A percentile compares a stretch with the other conserved stretches of the same genome.
Conservation (phyloP, 2,329 filamentous ascomycete genomes). For the Aspergillus versicolor region DNA sequence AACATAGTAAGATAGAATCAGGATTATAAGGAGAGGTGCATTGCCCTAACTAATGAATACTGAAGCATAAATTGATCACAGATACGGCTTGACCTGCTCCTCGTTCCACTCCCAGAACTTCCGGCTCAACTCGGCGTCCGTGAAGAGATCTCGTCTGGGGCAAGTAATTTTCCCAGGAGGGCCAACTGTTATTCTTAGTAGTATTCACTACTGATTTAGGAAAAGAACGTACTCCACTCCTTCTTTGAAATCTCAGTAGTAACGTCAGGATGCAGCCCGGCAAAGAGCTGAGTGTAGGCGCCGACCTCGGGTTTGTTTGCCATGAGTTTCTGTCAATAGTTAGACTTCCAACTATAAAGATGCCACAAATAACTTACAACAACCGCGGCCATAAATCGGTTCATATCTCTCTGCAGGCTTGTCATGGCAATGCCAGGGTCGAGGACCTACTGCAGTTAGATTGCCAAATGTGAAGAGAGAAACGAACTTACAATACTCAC, state of each 20-base stretch:
- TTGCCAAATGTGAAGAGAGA: too few species aligned
- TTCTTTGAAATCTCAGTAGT: not conserved
- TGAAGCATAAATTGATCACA: not conserved
- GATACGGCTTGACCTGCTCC: not conserved
- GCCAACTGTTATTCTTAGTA: not conserved
- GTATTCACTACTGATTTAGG: not conserved
- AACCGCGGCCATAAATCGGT: not conserved
- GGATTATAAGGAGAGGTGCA: too few species aligned
- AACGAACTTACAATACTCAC: not conserved
- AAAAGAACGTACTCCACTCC: not conserved
- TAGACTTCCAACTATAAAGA: not conserved
- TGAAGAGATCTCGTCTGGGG: not conserved
- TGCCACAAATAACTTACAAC: not conserved
- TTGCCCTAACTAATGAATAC: too few species aligned
- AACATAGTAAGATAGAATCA: too few species aligned
- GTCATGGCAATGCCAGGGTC: constrained; percentile 13
- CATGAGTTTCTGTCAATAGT: not conserved
- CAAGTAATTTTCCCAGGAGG: not conserved
- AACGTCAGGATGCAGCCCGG: constrained; percentile 3
- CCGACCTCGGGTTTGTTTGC: constrained; percentile 10
- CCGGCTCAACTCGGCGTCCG: not conserved
- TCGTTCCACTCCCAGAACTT: constrained; percentile 12
- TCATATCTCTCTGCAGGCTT: constrained; percentile 13
- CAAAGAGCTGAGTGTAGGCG: constrained; percentile 25
- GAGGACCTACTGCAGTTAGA: not conserved